These are phyloP conservation scores for Boletus sensibilis DNA, from an alignment of 768 basidiomycete species.

Conservation along the genomic window DNA sequence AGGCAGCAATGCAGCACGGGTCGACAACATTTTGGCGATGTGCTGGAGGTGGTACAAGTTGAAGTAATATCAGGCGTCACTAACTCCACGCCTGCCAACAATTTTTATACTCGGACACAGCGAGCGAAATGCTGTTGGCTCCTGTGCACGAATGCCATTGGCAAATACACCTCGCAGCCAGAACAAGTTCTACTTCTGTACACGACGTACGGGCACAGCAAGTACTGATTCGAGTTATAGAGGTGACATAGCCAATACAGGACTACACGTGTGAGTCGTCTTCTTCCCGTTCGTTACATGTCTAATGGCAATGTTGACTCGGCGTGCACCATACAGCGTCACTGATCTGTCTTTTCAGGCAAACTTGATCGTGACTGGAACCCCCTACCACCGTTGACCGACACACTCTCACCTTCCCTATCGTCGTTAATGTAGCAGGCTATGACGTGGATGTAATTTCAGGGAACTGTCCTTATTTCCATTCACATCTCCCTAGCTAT, in stretches of 20 bases:
- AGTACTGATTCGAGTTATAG: not conserved
- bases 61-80: not conserved
- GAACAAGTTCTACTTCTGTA: not conserved
- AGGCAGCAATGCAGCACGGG: slow-evolving; percentile 23
- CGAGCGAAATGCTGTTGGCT: slow-evolving; percentile 22
- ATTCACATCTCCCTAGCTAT: not conserved
- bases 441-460: not conserved
- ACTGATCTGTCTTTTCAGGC: not conserved
- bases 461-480: not conserved
- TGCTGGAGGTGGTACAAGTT: slow-evolving; percentile 5
- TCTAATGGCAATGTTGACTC: not conserved
- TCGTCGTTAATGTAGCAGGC: too few relatives aligned
- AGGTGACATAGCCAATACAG: not conserved
- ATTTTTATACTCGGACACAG: slow-evolving; percentile 1
- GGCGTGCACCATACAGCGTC: not conserved
- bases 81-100: not conserved
- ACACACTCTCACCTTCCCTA: not conserved
- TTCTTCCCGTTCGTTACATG: not conserved
- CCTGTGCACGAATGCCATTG: slow-evolving; percentile 7
- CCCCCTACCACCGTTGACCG: not conserved
- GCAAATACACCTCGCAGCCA: slow-evolving; percentile 8
- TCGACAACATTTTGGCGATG: slow-evolving; percentile 29
- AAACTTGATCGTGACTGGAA: not conserved
- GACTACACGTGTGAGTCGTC: not conserved
- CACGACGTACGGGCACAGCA: not conserved